phyloP scores from a whole-genome alignment of 176 grass and related monocot species.

The Panicum miliaceum region DNA sequence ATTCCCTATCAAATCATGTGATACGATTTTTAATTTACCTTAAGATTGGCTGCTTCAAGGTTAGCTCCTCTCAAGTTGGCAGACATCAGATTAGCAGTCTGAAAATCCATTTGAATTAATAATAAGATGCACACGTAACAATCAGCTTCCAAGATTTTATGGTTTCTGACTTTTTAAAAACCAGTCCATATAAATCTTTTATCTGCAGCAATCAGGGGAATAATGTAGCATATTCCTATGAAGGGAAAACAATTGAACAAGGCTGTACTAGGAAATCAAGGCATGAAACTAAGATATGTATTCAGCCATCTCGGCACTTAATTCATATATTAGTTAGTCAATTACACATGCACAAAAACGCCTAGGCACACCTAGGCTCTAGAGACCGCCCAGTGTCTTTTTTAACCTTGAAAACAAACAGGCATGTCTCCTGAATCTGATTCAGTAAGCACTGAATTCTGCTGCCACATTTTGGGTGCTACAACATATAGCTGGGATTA shows the following conservation, averaged over 20 bases:
- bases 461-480: slow-evolving; percentile 20
- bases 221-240: background rate
- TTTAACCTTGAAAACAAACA: background rate
- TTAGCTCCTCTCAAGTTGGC: slow-evolving; percentile 81
- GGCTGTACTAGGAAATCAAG: too few relatives aligned
- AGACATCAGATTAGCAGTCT: slow-evolving; percentile 75
- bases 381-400: too few relatives aligned
- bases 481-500: background rate
- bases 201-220: slow-evolving; percentile 24
- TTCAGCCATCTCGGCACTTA: too few relatives aligned
- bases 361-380: too few relatives aligned
- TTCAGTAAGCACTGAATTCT: slow-evolving; percentile 2
- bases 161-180: slow-evolving; percentile 15
- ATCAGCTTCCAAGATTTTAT: slow-evolving; percentile 28
- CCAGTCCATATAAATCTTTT: background rate
- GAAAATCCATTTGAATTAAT: slow-evolving; percentile 44
- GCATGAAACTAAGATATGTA: too few relatives aligned
- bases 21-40: slow-evolving; percentile 55
- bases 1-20: background rate
- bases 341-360: too few relatives aligned
- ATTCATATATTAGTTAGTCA: too few relatives aligned
- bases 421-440: background rate
- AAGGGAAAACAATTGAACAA: background rate
- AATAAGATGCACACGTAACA: slow-evolving; percentile 40
- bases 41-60: slow-evolving; percentile 97